Percentiles rank a stretch among this genome's conserved stretches.
Evolutionary conservation across 176 grass and related monocot species (phyloP).

Genomic region (Eleusine coracana): DNA sequence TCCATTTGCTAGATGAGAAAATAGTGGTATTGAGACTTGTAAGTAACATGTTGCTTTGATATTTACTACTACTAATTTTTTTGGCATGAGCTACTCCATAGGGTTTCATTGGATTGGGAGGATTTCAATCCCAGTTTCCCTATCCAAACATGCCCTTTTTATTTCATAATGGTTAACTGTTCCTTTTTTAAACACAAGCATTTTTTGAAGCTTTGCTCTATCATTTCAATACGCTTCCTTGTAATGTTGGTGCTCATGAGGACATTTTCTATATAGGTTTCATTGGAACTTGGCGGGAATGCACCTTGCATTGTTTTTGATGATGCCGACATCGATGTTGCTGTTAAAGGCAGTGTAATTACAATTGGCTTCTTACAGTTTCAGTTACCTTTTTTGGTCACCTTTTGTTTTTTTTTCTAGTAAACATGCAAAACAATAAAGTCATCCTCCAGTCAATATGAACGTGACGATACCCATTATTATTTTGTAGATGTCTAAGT

Average conservation of each 20-base stretch:
- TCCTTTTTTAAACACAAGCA: background rate
- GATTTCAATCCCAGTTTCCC: background rate
- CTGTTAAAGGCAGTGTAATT: slow-evolving; percentile 91
- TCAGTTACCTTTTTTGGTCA: background rate
- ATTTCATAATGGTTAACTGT: background rate
- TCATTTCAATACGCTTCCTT: slow-evolving; percentile 7
- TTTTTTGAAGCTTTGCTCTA: background rate
- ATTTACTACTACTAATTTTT: background rate
- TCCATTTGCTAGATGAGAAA: background rate
- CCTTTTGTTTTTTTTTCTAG: slow-evolving; percentile 1
- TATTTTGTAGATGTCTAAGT: background rate
- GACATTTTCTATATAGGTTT: slow-evolving; percentile 63
- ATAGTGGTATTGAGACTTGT: slow-evolving; percentile 17
- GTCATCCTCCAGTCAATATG: background rate
- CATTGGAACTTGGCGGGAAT: slow-evolving; percentile 98
- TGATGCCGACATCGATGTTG: slow-evolving; percentile 96
- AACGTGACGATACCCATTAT: background rate
- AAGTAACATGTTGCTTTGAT: background rate
- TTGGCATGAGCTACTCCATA: background rate
- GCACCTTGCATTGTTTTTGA: slow-evolving; percentile 97
- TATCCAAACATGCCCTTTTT: background rate
- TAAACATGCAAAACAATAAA: slow-evolving; percentile 18
- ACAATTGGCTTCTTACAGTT: slow-evolving; percentile 23
- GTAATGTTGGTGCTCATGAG: slow-evolving; percentile 30
- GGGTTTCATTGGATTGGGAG: background rate